phyloP scores from a whole-genome alignment of 805 yeast species.

The Schizosaccharomyces japonicus region DNA sequence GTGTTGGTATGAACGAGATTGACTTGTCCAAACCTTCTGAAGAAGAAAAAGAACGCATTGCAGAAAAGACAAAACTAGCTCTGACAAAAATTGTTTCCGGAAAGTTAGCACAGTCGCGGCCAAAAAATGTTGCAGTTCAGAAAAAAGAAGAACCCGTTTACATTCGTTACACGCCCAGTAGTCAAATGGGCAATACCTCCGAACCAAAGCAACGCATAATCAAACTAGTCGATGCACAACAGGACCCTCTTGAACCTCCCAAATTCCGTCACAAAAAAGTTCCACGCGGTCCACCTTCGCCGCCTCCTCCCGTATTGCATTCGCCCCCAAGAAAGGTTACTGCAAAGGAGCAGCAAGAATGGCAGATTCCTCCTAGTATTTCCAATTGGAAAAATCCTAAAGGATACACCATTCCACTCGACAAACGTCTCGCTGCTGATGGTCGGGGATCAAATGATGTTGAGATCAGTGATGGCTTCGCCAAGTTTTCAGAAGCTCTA shows the following conservation, averaged over 20 bases:
- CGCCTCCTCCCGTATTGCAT: conserved; percentile 37
- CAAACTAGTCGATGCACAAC: conserved; percentile 39
- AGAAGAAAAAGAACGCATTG: conserved; percentile 24
- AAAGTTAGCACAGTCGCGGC: conserved; percentile 17
- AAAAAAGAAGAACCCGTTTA: conserved; percentile 20
- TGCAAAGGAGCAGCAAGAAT: conserved; percentile 47
- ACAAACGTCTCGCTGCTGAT: conserved; percentile 43
- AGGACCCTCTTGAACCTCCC: conserved; percentile 75
- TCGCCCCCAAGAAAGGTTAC: conserved; percentile 31
- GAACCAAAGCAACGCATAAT: conserved; percentile 24
- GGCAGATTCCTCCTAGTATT: conserved; percentile 77
- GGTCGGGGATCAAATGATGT: conserved; percentile 19
- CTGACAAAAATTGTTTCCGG: conserved; percentile 27
- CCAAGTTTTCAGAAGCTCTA: conserved; percentile 45
- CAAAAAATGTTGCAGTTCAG: conserved; percentile 14
- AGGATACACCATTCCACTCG: conserved; percentile 64
- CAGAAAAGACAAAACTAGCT: conserved; percentile 32
- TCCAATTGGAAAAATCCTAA: conserved; percentile 91
- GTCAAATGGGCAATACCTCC: conserved; percentile 16
- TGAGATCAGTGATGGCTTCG: conserved; percentile 33
- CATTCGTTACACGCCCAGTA: conserved; percentile 24
- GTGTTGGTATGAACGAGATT: conserved; percentile 18
- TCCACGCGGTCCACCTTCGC: conserved; percentile 40
- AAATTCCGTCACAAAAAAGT: conserved; percentile 48
- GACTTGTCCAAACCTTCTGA: conserved; percentile 24